phyloP scores from a whole-genome alignment of 1,139 yeast species.

The Protomyces inundatus region DNA sequence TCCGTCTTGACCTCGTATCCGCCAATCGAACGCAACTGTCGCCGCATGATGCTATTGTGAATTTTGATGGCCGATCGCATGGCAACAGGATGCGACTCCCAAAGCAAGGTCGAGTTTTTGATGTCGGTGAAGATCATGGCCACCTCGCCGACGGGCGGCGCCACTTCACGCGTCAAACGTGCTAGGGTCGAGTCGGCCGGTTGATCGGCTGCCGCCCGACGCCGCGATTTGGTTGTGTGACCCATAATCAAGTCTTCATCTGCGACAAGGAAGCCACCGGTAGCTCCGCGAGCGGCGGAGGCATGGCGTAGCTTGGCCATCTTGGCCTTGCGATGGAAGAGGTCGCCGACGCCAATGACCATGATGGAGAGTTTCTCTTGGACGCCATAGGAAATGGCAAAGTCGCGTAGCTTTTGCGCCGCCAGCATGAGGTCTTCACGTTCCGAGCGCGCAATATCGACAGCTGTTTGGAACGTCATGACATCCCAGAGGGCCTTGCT shows the following conservation, averaged over 20 bases:
- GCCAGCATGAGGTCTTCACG: slow-evolving; percentile 82
- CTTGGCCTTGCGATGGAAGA: slow-evolving; percentile 35
- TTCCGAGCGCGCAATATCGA: slow-evolving; percentile 81
- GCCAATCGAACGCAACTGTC: slow-evolving; percentile 85
- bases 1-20: slow-evolving; percentile 98
- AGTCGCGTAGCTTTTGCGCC: slow-evolving; percentile 88
- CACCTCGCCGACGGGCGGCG: slow-evolving; percentile 89
- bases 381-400: slow-evolving; percentile 89
- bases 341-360: slow-evolving; percentile 60
- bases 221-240: slow-evolving; percentile 11
- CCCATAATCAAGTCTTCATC: slow-evolving; percentile 16
- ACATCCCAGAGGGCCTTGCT: slow-evolving; percentile 81
- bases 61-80: slow-evolving; percentile 96
- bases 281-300: slow-evolving; percentile 6
- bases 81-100: slow-evolving; percentile 91
- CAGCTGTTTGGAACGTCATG: slow-evolving; percentile 77
- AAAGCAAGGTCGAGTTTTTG: slow-evolving; percentile 81
- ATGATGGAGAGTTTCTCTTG: slow-evolving; percentile 76
- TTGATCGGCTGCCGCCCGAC: slow-evolving; percentile 19
- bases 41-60: slow-evolving; percentile 89
- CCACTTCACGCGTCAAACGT: slow-evolving; percentile 51
- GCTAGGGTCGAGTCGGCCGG: slow-evolving; percentile 29
- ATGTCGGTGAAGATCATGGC: slow-evolving; percentile 98
- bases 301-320: slow-evolving; percentile 37
- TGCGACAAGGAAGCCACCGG: slow-evolving; percentile 2